A percentile compares a stretch with the other conserved stretches of the same genome.
These are phyloP conservation scores for Drechmeria coniospora DNA, from an alignment of 2,329 filamentous ascomycete species.

Conservation along the genomic window DNA sequence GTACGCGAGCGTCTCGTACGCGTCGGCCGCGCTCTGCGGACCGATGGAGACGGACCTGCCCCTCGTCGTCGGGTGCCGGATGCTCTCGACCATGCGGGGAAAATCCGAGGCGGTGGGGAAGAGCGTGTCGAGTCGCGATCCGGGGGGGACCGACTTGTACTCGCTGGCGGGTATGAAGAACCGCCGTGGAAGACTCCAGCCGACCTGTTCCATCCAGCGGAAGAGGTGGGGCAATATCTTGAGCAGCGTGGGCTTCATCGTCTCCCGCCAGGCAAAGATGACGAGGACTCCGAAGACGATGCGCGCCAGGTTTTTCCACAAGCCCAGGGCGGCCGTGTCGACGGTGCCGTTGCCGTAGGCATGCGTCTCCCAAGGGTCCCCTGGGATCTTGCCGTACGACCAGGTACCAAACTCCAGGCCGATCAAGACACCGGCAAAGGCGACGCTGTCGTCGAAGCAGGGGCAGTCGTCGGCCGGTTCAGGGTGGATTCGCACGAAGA, in stretches of 20 bases:
- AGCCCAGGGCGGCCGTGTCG: constrained; percentile 49
- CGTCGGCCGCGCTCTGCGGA: constrained; percentile 89
- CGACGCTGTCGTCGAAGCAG: constrained; percentile 90
- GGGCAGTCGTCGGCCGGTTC: constrained; percentile 95
- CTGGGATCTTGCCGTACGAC: constrained; percentile 51
- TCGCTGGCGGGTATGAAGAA: constrained; percentile 86
- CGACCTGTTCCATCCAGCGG: constrained; percentile 64
- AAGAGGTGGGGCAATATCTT: constrained; percentile 72
- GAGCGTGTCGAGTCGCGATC: constrained; percentile 61
- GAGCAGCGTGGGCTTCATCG: constrained; percentile 73
- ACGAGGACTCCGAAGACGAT: constrained; percentile 67
- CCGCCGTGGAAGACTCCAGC: constrained; percentile 66
- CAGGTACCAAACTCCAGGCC: constrained; percentile 71
- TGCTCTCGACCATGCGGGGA: constrained; percentile 63
- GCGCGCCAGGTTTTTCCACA: constrained; percentile 45
- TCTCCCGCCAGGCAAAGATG: constrained; percentile 80
- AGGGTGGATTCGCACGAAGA: constrained; percentile 76
- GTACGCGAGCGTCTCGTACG: constrained; percentile 88
- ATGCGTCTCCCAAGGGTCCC: constrained; percentile 26
- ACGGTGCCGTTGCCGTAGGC: constrained; percentile 41
- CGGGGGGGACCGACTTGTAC: constrained; percentile 68
- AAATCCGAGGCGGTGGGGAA: constrained; percentile 82
- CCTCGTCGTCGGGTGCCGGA: constrained; percentile 55
- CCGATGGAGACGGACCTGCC: constrained; percentile 77
- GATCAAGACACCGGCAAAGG: constrained; percentile 81